Evolutionary conservation across 148 eudicot species (phyloP).

Genomic region (Spergularia marina): DNA sequence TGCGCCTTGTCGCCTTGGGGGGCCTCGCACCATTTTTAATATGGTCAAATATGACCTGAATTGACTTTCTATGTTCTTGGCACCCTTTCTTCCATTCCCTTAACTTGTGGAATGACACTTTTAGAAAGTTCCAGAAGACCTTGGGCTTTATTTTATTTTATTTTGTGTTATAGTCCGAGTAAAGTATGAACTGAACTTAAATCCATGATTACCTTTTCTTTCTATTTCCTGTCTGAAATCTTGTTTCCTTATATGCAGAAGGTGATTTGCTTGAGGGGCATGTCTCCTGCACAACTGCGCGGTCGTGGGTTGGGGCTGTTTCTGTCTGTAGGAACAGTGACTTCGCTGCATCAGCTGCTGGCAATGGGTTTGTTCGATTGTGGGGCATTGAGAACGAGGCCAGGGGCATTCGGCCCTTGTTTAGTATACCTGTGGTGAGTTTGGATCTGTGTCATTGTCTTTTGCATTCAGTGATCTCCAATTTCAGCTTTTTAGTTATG

Average conservation of each 20-base stretch:
- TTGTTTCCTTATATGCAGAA: constrained; percentile 37
- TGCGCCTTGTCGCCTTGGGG: no score
- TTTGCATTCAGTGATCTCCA: background rate
- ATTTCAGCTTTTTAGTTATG: background rate
- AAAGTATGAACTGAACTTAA: background rate
- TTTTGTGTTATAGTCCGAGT: background rate
- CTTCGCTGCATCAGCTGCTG: constrained; percentile 98
- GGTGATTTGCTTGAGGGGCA: constrained; percentile 29
- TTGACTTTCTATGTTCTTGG: no score
- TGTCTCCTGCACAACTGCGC: constrained; percentile 40
- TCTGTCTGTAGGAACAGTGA: constrained; percentile 85
- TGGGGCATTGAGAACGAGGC: constrained; percentile 82
- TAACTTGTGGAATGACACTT: no score
- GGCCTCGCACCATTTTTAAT: no score
- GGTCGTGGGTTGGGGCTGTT: constrained; percentile 87
- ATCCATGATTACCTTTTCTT: background rate
- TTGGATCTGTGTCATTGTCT: background rate
- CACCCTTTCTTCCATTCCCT: no score
- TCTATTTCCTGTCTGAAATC: background rate
- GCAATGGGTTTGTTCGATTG: constrained; percentile 72
- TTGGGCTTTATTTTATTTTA: background rate
- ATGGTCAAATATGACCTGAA: no score
- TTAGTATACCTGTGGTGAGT: constrained; percentile 80
- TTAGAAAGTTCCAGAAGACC: background rate
- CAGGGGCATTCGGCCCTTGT: constrained; percentile 70